Percentiles rank a stretch among this genome's conserved stretches.
These are phyloP conservation scores for Myxozyma neotropica DNA, from an alignment of 805 yeast genomes.

Conservation along the genomic window DNA sequence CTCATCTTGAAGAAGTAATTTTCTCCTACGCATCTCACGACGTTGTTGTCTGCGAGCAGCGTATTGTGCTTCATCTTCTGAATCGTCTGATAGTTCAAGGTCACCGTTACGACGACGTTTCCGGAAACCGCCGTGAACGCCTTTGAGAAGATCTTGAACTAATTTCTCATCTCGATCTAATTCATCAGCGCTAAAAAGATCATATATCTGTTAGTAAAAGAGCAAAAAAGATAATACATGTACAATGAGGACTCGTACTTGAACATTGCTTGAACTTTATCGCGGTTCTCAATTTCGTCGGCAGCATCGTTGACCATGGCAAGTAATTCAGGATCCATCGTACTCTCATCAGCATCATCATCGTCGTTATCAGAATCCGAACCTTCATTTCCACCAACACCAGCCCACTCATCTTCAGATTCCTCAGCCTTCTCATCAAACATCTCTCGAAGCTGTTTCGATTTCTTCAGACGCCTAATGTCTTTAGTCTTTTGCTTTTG, in stretches of 20 bases:
- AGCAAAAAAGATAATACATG: conserved; percentile 30
- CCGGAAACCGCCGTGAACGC: conserved; percentile 58
- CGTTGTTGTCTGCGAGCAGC: conserved; percentile 45
- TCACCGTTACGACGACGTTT: conserved; percentile 54
- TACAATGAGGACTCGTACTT: conserved; percentile 40
- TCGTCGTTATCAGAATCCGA: conserved; percentile 52
- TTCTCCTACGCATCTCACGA: conserved; percentile 50
- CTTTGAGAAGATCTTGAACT: conserved; percentile 68
- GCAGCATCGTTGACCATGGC: conserved; percentile 69
- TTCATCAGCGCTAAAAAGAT: conserved; percentile 40
- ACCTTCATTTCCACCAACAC: conserved; percentile 60
- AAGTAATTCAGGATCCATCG: not conserved
- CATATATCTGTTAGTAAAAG: conserved; percentile 9
- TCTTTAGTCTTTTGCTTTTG: conserved; percentile 2
- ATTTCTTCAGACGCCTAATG: conserved; percentile 30
- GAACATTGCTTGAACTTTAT: conserved; percentile 55
- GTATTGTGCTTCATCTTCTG: conserved; percentile 67
- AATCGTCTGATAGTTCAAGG: conserved; percentile 57
- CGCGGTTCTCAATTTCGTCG: conserved; percentile 49
- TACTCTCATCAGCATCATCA: conserved; percentile 58
- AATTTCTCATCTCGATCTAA: conserved; percentile 62
- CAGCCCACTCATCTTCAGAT: conserved; percentile 87
- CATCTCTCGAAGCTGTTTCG: conserved; percentile 52
- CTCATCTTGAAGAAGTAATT: conserved; percentile 52
- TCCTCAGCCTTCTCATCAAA: conserved; percentile 85